Evolutionary conservation across 768 basidiomycete genomes (phyloP), one percentile per base, ranked within the genome.

Genomic region (Dioszegia hungarica): DNA sequence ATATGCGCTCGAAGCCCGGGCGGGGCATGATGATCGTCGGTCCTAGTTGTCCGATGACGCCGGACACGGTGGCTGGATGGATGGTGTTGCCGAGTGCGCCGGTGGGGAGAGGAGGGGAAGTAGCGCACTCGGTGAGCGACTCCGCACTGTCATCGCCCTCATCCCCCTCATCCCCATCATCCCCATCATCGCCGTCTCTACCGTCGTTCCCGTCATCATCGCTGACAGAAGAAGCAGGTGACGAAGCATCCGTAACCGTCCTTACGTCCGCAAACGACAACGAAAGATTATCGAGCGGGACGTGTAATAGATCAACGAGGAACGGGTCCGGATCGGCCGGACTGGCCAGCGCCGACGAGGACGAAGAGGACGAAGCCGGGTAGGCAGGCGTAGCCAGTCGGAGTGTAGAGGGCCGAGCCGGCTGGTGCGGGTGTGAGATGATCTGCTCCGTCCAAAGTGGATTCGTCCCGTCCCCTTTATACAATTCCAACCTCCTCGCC

Each of bases 251-350:
- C 1, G 39, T 33, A n/a, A 72, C 46, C 10, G 58, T 60, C 14
- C 61, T 56, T 0, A 72, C 68, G 29, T 71, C 70, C 0, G 74
- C 70, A 41, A 74, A 75, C 0, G 70, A 72, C 15, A 75, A 57
- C 0, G 68, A 70, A 15, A 75, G 56, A 19, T 56, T 63, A 47
- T 75, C 74, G n/a, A 75, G 65, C 2, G 74, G 74, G 17, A 66
- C 17, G 52, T 71, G 68, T 11, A 73, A 37, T 31, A 73, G 59
- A 39, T 63, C 52, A 38, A 62, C 47, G 41, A 68, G 19, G 54
- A 71, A 57, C 31, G 58, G 12, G 36, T 60, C 58, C 15, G 25
- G n/a, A 0, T 58, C 56, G n/a, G n/a, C n/a, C n/a, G n/a, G n/a
- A n/a, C n/a, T n/a, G n/a, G n/a, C n/a, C n/a, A n/a, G n/a, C n/a